These are phyloP conservation scores for Pythium phragmiticola DNA, from an alignment of 352 stramenopile genomes.

Conservation along the genomic window DNA sequence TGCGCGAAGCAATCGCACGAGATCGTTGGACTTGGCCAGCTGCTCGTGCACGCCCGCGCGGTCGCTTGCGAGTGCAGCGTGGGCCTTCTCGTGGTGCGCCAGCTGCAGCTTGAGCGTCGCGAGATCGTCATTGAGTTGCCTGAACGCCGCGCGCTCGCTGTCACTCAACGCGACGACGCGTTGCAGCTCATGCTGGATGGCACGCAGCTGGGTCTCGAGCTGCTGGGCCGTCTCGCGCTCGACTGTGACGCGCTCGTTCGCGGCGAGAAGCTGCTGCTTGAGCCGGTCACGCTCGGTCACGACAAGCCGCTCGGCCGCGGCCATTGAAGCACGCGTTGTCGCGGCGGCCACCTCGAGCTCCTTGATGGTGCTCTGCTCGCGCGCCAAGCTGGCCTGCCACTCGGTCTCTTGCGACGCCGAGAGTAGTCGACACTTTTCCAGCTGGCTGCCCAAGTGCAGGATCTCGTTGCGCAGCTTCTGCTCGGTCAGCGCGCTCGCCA, in stretches of 20 bases:
- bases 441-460: slow-evolving; percentile 52
- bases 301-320: slow-evolving; percentile 32
- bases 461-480: slow-evolving; percentile 70
- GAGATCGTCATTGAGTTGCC: slow-evolving; percentile 48
- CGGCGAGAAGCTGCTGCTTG: slow-evolving; percentile 49
- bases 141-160: slow-evolving; percentile 32
- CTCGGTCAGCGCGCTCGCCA: slow-evolving; percentile 42
- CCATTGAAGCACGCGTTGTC: slow-evolving; percentile 39
- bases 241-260: slow-evolving; percentile 39
- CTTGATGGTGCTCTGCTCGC: slow-evolving; percentile 33
- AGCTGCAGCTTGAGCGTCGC: slow-evolving; percentile 58
- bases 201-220: slow-evolving; percentile 44
- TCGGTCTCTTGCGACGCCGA: slow-evolving; percentile 35
- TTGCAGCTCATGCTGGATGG: slow-evolving; percentile 46
- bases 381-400: slow-evolving; percentile 33
- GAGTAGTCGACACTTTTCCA: slow-evolving; percentile 47
- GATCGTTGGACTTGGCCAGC: slow-evolving; percentile 32
- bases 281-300: slow-evolving; percentile 47
- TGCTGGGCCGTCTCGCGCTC: slow-evolving; percentile 38
- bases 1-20: slow-evolving; percentile 33
- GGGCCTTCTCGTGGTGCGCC: slow-evolving; percentile 43
- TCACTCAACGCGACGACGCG: slow-evolving; percentile 37
- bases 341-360: slow-evolving; percentile 39
- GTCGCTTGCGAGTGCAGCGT: slow-evolving; percentile 39
- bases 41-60: slow-evolving; percentile 40